These are phyloP conservation scores for Scutellaria baicalensis DNA, from an alignment of 257 asterid species.

Conservation along the genomic window DNA sequence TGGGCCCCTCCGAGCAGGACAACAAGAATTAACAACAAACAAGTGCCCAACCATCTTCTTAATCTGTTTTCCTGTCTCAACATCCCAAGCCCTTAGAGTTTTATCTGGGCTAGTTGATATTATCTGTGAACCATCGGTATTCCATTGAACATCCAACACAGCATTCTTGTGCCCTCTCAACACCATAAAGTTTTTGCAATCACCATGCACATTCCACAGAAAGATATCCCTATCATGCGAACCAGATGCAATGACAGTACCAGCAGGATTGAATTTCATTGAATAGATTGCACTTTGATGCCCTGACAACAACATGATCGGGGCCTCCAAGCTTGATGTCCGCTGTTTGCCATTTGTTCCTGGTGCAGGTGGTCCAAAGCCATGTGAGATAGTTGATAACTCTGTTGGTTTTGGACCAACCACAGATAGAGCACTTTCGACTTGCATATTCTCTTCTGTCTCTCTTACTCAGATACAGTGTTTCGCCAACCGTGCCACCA, in stretches of 20 bases:
- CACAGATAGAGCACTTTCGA: constrained; percentile 82
- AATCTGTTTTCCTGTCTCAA: constrained; percentile 84
- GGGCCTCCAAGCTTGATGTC: constrained; percentile 81
- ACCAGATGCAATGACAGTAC: constrained; percentile 85
- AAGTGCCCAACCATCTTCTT: constrained; percentile 95
- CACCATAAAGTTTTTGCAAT: constrained; percentile 89
- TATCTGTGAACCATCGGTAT: constrained; percentile 77
- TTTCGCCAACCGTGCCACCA: background rate
- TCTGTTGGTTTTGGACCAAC: constrained; percentile 79
- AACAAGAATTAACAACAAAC: constrained; percentile 80
- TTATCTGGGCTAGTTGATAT: constrained; percentile 94
- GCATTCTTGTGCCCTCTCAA: constrained; percentile 96
- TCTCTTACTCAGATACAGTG: background rate
- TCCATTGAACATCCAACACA: constrained; percentile 91
- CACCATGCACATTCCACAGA: constrained; percentile 79
- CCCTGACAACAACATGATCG: constrained; percentile 81
- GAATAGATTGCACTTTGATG: constrained; percentile 91
- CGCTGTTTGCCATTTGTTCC: constrained; percentile 63
- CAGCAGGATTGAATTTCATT: constrained; percentile 88
- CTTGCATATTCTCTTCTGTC: constrained; percentile 53
- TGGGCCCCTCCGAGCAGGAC: constrained; percentile 92
- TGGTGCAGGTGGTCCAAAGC: constrained; percentile 36
- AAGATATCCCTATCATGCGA: constrained; percentile 91
- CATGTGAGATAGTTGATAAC: constrained; percentile 35
- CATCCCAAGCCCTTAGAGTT: constrained; percentile 95